Conservation (phyloP, 495 filamentous ascomycete genomes). For the Tuber brumale region DNA sequence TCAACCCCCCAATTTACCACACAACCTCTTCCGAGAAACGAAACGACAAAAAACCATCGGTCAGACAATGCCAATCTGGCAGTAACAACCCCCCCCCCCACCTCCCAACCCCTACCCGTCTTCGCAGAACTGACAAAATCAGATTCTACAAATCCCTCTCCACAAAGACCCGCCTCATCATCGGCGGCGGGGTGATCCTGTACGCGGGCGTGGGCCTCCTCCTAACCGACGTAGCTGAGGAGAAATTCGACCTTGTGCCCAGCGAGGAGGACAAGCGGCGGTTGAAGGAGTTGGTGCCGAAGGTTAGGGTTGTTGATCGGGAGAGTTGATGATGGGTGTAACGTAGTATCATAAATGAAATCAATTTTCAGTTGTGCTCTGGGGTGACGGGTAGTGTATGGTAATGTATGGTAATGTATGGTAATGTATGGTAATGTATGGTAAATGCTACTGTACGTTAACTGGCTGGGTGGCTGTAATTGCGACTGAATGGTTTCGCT, state of each 20-base stretch:
- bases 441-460: neutral
- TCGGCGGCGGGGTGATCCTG: conserved; percentile 60
- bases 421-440: neutral
- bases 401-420: too few species aligned
- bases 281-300: conserved; percentile 49
- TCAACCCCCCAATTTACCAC: neutral
- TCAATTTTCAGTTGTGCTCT: neutral
- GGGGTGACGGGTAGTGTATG: neutral
- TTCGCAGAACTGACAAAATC: neutral
- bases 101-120: neutral
- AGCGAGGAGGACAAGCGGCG: conserved; percentile 56
- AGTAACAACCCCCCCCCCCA: conserved; percentile 10
- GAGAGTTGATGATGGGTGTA: neutral
- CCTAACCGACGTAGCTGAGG: conserved; percentile 56
- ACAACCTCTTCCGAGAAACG: neutral
- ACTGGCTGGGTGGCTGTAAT: neutral
- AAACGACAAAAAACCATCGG: neutral
- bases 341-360: too few species aligned
- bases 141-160: conserved; percentile 55
- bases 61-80: conserved; percentile 28
- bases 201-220: conserved; percentile 58
- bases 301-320: conserved; percentile 48
- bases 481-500: neutral
- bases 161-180: conserved; percentile 56
- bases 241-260: conserved; percentile 56